Evolutionary conservation across 441 rosid species (phyloP).

Genomic region (Hura crepitans): DNA sequence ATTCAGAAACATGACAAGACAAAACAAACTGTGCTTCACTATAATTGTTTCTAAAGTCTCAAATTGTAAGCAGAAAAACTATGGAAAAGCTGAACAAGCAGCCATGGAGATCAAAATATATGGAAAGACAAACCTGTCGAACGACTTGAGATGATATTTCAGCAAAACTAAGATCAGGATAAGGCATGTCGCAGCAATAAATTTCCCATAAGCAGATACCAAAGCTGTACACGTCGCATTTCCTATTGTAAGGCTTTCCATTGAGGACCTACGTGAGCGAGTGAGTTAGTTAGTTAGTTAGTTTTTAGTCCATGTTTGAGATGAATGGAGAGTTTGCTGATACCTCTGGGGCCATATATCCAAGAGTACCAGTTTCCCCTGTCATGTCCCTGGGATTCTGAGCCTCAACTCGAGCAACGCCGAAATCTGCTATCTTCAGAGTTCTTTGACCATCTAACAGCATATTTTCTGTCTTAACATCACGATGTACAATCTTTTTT

Average conservation of each 20-base stretch:
- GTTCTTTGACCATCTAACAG: conserved; percentile 49
- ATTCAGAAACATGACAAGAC: background rate
- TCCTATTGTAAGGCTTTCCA: conserved; percentile 89
- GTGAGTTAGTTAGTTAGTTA: background rate
- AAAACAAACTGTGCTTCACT: background rate
- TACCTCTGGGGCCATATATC: conserved; percentile 98
- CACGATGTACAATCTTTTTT: conserved; percentile 85
- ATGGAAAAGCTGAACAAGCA: background rate
- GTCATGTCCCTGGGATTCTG: conserved; percentile 87
- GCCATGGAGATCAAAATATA: background rate
- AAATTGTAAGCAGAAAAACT: background rate
- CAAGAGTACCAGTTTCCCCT: conserved; percentile 91
- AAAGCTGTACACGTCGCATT: conserved; percentile 89
- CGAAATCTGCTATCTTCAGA: conserved; percentile 85
- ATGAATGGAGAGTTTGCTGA: background rate
- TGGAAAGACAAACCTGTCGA: conserved; percentile 55
- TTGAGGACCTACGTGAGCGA: conserved; percentile 56
- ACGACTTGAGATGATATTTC: conserved; percentile 83
- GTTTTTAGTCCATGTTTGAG: background rate
- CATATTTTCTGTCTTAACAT: conserved; percentile 90
- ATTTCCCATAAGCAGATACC: conserved; percentile 95
- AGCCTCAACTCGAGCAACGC: conserved; percentile 93
- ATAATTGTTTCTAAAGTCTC: background rate
- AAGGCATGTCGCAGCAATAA: conserved; percentile 92
- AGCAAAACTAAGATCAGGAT: conserved; percentile 70